Conservation (phyloP, 2,329 filamentous ascomycete species). For the Celoporthe dispersa region DNA sequence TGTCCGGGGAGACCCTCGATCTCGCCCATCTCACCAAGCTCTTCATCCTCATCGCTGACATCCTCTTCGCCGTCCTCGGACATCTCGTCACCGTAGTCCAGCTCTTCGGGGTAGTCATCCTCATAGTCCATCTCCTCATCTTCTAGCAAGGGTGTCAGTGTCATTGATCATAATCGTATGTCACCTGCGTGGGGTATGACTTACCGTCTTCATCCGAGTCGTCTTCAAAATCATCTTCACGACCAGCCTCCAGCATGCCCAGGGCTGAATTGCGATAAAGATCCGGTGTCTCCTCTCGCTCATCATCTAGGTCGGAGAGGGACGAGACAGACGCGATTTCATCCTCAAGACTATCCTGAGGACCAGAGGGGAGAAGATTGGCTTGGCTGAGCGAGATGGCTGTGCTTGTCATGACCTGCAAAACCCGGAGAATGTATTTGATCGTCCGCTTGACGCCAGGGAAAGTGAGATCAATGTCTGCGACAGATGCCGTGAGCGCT, state of each 20-base stretch:
- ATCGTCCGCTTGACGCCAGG: constrained; percentile 91
- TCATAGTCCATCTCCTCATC: constrained; percentile 88
- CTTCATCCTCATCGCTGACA: constrained; percentile 84
- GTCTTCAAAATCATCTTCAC: constrained; percentile 81
- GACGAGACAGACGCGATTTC: constrained; percentile 88
- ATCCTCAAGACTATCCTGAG: constrained; percentile 75
- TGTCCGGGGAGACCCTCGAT: constrained; percentile 76
- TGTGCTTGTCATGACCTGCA: constrained; percentile 85
- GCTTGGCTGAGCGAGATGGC: constrained; percentile 84
- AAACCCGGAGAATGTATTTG: constrained; percentile 91
- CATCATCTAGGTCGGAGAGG: constrained; percentile 83
- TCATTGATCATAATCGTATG: constrained; percentile 20
- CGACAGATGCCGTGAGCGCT: constrained; percentile 86
- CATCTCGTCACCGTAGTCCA: constrained; percentile 85
- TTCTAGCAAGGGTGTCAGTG: constrained; percentile 54
- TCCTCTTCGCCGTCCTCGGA: constrained; percentile 81
- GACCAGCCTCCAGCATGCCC: constrained; percentile 87
- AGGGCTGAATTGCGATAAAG: constrained; percentile 95
- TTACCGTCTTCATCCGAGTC: constrained; percentile 63
- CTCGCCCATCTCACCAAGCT: constrained; percentile 79
- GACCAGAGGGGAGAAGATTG: constrained; percentile 68
- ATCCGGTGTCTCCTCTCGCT: constrained; percentile 93
- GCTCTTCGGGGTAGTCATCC: constrained; percentile 88
- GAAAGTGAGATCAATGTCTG: constrained; percentile 94
- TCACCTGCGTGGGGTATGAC: constrained; percentile 22